Conservation (phyloP, 129 eudicot genomes). For the Lonicera japonica region DNA sequence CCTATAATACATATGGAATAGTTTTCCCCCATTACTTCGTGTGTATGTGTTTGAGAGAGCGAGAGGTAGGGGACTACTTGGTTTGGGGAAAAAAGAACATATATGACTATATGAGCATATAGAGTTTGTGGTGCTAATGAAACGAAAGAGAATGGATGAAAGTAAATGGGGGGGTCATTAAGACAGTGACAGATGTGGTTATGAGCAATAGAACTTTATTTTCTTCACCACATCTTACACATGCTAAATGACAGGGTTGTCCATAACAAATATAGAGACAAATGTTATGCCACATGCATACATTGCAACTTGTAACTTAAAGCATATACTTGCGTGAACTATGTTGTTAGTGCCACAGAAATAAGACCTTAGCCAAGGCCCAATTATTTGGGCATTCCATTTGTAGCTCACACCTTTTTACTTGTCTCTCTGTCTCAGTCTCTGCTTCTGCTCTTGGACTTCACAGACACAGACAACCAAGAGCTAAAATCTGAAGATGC, state of each 20-base stretch:
- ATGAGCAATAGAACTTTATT: conserved; percentile 8
- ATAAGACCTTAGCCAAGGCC: too few relatives aligned
- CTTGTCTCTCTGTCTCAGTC: too few relatives aligned
- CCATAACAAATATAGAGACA: background rate
- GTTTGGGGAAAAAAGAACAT: background rate
- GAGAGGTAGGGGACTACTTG: background rate
- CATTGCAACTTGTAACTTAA: background rate
- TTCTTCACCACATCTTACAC: conserved; percentile 8
- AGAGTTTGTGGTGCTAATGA: background rate
- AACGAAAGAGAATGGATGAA: conserved; percentile 3
- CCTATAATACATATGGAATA: conserved; percentile 14
- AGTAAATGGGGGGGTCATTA: conserved; percentile 5
- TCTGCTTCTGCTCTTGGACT: too few relatives aligned
- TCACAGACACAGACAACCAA: too few relatives aligned
- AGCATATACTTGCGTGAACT: too few relatives aligned
- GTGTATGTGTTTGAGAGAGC: background rate
- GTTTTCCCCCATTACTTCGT: conserved; percentile 18
- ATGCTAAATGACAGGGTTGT: background rate
- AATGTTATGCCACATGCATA: background rate
- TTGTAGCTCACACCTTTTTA: too few relatives aligned
- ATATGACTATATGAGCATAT: background rate
- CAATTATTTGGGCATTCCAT: too few relatives aligned
- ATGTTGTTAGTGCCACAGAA: too few relatives aligned
- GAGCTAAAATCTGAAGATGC: too few relatives aligned
- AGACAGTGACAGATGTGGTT: conserved; percentile 24